Evolutionary conservation across 2,329 filamentous ascomycete species (phyloP), one percentile per base, ranked within the genome.

Genomic region (Leptoxyphium fumago): DNA sequence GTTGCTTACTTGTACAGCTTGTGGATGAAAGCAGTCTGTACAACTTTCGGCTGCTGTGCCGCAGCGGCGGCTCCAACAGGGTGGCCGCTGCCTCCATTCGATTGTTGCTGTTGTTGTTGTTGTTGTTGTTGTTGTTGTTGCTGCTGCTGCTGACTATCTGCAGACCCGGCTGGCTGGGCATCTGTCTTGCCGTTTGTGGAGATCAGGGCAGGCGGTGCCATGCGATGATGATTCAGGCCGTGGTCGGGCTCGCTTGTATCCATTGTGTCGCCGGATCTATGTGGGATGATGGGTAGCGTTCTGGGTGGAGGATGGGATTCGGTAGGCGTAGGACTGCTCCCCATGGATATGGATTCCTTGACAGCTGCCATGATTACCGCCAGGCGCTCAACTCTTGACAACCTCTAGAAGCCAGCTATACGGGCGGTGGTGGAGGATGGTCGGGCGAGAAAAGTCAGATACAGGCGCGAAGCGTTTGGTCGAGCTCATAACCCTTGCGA

Each of bases 11-110:
- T 95, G 72, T 96, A 98, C 30, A 98, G 77, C 65, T 98, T 98
- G 65, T 98, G 91, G 52, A 98, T 96, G 59, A 98, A 98, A 17
- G 91, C 91, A 10, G 91, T 96, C 67, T 98, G 91, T 13, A 96
- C 87, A 39, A 95, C 89, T 67, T 98, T 98, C 47, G 91, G 88
- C 61, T 94, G 88, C 60, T 94, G 86, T 43, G 88, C 81, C 40
- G 82, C 82, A 5, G 82, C 78, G 1, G 80, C 78, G 15, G 80
- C 79, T 32, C 70, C 70, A 1, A 72, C 63, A 2, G 68, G 65
- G 17, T 63, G 62, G 42, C 61, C 61, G 50, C 66, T 43, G 64
- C 62, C 57, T 66, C 70, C 58, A 50, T 63, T 66, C 32, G 55
- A 52, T 34, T 40, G 13, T 21, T 39, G 38, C n/a, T n/a, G n/a